These are phyloP conservation scores for Carex cristatella DNA, from an alignment of 176 grass and related monocot genomes.

Conservation along the genomic window DNA sequence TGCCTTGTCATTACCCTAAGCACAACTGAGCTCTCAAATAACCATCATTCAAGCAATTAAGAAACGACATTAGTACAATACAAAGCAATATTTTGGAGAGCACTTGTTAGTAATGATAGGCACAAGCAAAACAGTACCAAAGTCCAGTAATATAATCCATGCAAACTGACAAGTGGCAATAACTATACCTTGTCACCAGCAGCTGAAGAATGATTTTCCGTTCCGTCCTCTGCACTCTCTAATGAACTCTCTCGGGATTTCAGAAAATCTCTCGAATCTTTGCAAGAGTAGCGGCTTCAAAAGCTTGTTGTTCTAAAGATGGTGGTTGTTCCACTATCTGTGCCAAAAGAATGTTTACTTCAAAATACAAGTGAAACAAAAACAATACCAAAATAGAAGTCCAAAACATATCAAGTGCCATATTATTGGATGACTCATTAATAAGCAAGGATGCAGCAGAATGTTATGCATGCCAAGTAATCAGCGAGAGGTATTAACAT, in stretches of 20 bases:
- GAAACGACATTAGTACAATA: neutral
- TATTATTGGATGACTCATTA: neutral
- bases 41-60: neutral
- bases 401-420: neutral
- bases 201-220: slow-evolving; percentile 25
- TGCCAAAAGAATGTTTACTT: slow-evolving; percentile 23
- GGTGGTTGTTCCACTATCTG: slow-evolving; percentile 42
- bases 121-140: neutral
- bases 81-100: neutral
- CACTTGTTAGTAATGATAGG: neutral
- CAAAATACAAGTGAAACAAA: neutral
- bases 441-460: slow-evolving; percentile 10
- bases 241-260: slow-evolving; percentile 51
- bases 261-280: slow-evolving; percentile 77
- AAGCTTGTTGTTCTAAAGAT: slow-evolving; percentile 73
- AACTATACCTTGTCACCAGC: slow-evolving; percentile 58
- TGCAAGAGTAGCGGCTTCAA: slow-evolving; percentile 47
- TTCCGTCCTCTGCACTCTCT: slow-evolving; percentile 19
- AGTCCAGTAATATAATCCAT: neutral
- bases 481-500: slow-evolving; percentile 14
- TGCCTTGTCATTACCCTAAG: neutral
- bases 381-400: slow-evolving; percentile 14
- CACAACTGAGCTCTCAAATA: neutral
- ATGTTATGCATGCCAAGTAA: neutral
- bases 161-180: neutral